Evolutionary conservation across 1,139 yeast species (phyloP).

Genomic region (Hyphopichia burtonii): DNA sequence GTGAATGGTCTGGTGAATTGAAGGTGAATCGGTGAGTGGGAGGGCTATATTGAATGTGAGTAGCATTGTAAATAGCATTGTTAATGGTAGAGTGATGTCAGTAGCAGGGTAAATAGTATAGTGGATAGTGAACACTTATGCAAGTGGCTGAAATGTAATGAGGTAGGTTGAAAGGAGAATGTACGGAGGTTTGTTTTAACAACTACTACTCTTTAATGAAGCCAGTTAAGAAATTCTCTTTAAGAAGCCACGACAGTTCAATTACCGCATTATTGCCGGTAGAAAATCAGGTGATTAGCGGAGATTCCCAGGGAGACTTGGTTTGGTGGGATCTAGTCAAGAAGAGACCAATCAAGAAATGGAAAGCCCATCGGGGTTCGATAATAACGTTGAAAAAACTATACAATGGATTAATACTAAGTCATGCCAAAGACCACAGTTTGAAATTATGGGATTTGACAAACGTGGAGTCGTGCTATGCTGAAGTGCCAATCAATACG

Average conservation of each 20-base stretch:
- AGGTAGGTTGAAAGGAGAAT: too few species aligned
- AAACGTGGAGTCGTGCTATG: background rate
- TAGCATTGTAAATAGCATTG: too few species aligned
- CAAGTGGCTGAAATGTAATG: too few species aligned
- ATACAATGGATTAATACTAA: constrained; percentile 33
- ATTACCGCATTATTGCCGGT: constrained; percentile 10
- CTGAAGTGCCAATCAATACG: constrained; percentile 54
- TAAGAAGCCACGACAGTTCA: constrained; percentile 20
- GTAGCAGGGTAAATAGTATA: too few species aligned
- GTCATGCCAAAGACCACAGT: constrained; percentile 57
- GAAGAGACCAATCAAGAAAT: constrained; percentile 41
- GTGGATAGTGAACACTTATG: too few species aligned
- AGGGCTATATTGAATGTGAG: too few species aligned
- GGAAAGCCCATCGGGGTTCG: constrained; percentile 49
- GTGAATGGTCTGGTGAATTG: too few species aligned
- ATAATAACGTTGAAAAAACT: constrained; percentile 43
- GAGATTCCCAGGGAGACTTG: constrained; percentile 48
- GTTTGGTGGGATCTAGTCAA: constrained; percentile 49
- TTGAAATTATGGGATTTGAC: constrained; percentile 45
- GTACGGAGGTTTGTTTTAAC: too few species aligned
- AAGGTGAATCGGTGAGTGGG: too few species aligned
- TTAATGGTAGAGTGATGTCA: too few species aligned
- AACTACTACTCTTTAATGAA: background rate
- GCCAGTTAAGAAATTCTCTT: constrained; percentile 6
- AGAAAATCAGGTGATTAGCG: constrained; percentile 17